Base-by-base conservation (phyloP, 2,329 filamentous ascomycete species). In the Penicillium sp. region DNA sequence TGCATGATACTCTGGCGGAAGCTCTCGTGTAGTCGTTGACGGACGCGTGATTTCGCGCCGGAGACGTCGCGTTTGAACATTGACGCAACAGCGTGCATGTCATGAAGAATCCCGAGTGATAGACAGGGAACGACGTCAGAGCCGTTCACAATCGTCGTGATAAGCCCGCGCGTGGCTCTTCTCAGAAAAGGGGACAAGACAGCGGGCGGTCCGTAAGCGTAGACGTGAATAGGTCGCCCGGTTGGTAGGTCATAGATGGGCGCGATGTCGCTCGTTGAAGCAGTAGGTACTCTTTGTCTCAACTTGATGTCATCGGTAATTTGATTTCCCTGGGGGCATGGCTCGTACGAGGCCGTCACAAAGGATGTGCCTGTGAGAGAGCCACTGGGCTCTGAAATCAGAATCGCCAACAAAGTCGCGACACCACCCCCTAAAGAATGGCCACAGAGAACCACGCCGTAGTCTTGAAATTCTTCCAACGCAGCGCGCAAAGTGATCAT, bases 151-250 rank as follows among this genome's bases (percentile, higher is more conserved):
- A 86, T 76, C 7, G 82, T 88, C 3, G 86, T 90, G 51, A 90
- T 84, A 6, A 90, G 75, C 1, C 85, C 86, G 11, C 84, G 77
- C 0, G 86, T 90, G 9, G 83, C 83, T 49, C 79, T 79, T 37
- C 85, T 80, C 6, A 90, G 75, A 2, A 82, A 79, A 0, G 84
- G 76, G 0, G 84, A 87, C 77, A 90, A 81, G 11, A 84, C 85
- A 0, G 84, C 80, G 0, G 86, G 85, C 1, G 86, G 83, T 0
- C 86, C 86, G 62, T 89, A 90, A 5, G 86, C 84, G 62, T 88
- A 90, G 9, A 89, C 86, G 57, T 90, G 86, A 18, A 90, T 85
- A 3, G 84, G 83, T 0, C 86, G 78, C 12, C 83, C 81, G 0
- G 83, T 58, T 0, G 86, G 86, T 0, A 90, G 74, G 13, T 73